phyloP scores from a whole-genome alignment of 2,329 filamentous ascomycete genomes.

The Fusarium praegraminearum region DNA sequence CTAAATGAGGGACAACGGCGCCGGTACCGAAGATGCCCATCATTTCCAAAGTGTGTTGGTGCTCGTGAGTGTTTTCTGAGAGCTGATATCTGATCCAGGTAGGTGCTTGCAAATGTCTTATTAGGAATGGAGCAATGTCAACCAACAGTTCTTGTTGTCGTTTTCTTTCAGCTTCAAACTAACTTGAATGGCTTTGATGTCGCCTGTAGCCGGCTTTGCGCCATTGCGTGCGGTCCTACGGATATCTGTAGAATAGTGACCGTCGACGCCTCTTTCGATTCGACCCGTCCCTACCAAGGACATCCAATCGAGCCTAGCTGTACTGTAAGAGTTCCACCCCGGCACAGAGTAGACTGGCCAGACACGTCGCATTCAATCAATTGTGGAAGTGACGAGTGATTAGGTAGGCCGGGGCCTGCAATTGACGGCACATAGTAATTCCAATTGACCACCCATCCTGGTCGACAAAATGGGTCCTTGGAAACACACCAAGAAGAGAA shows the following conservation, averaged over 20 bases:
- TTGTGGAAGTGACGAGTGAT: constrained; percentile 26
- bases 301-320: constrained; percentile 35
- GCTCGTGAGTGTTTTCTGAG: constrained; percentile 13
- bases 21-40: constrained; percentile 17
- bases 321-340: constrained; percentile 5
- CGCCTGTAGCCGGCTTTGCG: constrained; percentile 20
- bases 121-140: constrained; percentile 2
- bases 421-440: constrained; percentile 18
- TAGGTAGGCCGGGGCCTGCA: constrained; percentile 22
- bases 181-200: constrained; percentile 22
- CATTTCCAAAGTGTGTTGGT: background rate
- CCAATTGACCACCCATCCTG: constrained; percentile 26
- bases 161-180: constrained; percentile 16
- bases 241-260: background rate
- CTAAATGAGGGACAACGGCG: constrained; percentile 33
- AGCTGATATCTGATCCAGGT: background rate
- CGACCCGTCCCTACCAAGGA: constrained; percentile 31
- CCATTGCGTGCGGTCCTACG: constrained; percentile 17
- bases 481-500: constrained; percentile 25
- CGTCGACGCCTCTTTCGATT: constrained; percentile 40
- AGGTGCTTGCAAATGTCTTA: background rate
- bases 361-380: constrained; percentile 20
- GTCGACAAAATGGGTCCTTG: constrained; percentile 20
- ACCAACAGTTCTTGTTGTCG: constrained; percentile 11
- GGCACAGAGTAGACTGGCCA: background rate